Base-by-base conservation (phyloP, 2,329 filamentous ascomycete genomes). In the Pezicula radicicola region DNA sequence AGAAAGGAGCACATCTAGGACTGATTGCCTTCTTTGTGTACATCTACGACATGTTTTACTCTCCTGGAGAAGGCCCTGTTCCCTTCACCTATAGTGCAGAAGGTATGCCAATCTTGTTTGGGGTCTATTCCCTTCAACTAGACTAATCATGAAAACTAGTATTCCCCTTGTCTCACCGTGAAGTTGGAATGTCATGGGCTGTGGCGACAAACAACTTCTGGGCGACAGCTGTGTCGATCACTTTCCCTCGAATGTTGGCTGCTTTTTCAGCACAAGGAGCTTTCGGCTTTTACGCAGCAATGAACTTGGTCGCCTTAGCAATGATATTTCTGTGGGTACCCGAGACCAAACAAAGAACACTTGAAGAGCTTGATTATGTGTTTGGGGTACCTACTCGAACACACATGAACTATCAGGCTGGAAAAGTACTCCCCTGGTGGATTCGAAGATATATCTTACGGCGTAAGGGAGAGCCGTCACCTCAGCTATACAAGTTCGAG, bases 81-180 rank as follows among this genome's bases (percentile, higher is more conserved):
- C 84, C 85, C 0, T 88, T 85, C 63, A 81, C 82, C 0, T 88
- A 88, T 68, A 80, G 77, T 5, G 84, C 85, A 40, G 86, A 89
- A 65, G 28, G 28, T 30, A 30, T 30, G 28, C 21, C 21, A 5
- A 21, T 21, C 21, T 21, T 30, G 7, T 8, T 30, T 30, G 7
- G 28, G 28, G 7, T 12, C 28, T 30, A 30, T 30, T 30, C 28
- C 28, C 28, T 9, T 12, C 3, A 30, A 30, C 2, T 12, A 30
- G 28, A 30, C 28, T 30, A 30, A 30, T 12, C 10, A 30, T 30
- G 28, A 30, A 6, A 30, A 30, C 4, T 30, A 30, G 83, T 88
- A 2, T 89, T 85, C 63, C 85, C 86, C 0, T 75, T 88, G 1
- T 85, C 83, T 1, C 85, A 89, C 64, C 78, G 86, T 61, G 86